Conservation (phyloP, 78 protist genomes). For the Dictyostelium citrinum region DNA sequence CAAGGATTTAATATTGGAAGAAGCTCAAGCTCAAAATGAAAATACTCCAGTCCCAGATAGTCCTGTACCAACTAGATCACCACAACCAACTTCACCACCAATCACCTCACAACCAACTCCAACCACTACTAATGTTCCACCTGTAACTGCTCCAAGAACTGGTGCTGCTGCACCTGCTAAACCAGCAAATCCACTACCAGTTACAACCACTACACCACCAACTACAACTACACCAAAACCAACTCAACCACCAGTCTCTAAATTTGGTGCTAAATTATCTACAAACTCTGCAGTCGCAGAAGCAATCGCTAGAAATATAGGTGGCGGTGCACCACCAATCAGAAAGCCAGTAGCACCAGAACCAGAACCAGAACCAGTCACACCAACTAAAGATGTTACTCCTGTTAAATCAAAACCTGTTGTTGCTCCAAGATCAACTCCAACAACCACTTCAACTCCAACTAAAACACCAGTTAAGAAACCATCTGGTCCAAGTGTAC, state of each 20-base stretch:
- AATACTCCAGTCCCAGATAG: neutral
- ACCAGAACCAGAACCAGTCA: neutral
- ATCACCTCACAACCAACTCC: neutral
- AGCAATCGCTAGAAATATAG: slow-evolving; percentile 41
- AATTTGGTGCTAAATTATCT: slow-evolving; percentile 27
- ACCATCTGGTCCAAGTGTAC: neutral
- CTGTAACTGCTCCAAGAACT: slow-evolving; percentile 6
- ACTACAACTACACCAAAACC: neutral
- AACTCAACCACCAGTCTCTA: neutral
- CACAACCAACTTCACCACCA: neutral
- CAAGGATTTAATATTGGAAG: slow-evolving; percentile 55
- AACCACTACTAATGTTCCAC: slow-evolving; percentile 9
- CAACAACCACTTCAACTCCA: neutral
- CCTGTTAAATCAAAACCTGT: slow-evolving; percentile 21
- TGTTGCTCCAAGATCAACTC: slow-evolving; percentile 31
- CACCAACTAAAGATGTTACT: neutral
- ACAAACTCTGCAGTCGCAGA: slow-evolving; percentile 56
- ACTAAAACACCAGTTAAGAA: neutral
- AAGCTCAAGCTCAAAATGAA: neutral
- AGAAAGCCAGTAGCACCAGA: slow-evolving; percentile 42
- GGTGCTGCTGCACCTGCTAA: slow-evolving; percentile 46
- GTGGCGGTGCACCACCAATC: slow-evolving; percentile 31
- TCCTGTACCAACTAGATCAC: slow-evolving; percentile 23
- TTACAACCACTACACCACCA: neutral
- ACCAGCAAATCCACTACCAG: slow-evolving; percentile 2